Conservation (phyloP, 805 yeast species). For the Kodamaea laetipori region DNA sequence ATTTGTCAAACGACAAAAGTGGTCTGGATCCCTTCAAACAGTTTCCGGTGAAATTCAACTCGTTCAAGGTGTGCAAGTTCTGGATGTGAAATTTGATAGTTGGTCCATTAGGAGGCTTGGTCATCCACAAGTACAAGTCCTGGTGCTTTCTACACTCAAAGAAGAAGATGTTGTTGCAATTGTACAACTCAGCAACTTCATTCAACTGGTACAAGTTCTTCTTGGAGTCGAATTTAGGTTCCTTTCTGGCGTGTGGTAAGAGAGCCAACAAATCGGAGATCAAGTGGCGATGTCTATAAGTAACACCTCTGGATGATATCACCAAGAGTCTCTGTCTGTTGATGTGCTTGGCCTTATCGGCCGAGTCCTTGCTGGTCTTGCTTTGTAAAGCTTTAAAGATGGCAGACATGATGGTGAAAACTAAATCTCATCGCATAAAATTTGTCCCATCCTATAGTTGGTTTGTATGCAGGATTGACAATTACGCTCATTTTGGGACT, state of each 20-base stretch:
- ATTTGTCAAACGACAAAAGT: constrained; percentile 79
- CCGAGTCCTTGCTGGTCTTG: constrained; percentile 49
- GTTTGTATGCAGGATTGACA: no score
- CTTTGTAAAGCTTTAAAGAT: constrained; percentile 48
- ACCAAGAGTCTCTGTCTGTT: constrained; percentile 88
- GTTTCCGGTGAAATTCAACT: constrained; percentile 94
- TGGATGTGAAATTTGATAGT: constrained; percentile 91
- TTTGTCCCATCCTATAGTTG: background rate
- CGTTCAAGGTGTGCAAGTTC: constrained; percentile 94
- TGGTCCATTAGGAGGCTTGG: constrained; percentile 98
- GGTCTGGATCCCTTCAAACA: constrained; percentile 96
- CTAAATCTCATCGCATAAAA: constrained; percentile 11
- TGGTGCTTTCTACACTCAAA: constrained; percentile 96
- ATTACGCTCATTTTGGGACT: no score
- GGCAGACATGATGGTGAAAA: constrained; percentile 40
- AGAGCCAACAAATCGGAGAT: constrained; percentile 76
- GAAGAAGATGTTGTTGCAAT: constrained; percentile 91
- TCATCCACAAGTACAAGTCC: constrained; percentile 91
- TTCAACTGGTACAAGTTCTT: constrained; percentile 85
- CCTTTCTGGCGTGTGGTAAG: constrained; percentile 94
- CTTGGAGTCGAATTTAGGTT: constrained; percentile 93
- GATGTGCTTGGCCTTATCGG: constrained; percentile 55
- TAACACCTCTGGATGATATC: constrained; percentile 92
- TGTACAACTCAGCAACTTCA: constrained; percentile 94
- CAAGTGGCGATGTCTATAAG: constrained; percentile 92